Percentiles rank a stretch among this genome's conserved stretches.
phyloP scores from a whole-genome alignment of 768 basidiomycete genomes.

The Pisolithus orientalis region DNA sequence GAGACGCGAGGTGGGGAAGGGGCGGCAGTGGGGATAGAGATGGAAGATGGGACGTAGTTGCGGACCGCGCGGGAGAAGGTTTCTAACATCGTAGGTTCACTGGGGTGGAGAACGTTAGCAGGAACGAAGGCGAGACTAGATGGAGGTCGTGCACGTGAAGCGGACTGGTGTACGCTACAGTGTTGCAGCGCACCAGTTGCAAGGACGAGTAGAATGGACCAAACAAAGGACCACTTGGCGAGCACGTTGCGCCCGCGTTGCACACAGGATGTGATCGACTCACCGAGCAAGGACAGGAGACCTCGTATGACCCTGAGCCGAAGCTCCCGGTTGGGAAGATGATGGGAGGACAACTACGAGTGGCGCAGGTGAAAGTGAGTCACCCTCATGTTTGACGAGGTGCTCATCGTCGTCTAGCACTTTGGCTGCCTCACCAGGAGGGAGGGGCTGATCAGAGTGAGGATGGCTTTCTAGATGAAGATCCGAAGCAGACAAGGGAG shows the following conservation, averaged over 20 bases:
- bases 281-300: slow-evolving; percentile 28
- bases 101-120: slow-evolving; percentile 21
- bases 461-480: slow-evolving; percentile 6
- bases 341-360: neutral
- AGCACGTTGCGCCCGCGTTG: neutral
- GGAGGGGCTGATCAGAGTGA: slow-evolving; percentile 6
- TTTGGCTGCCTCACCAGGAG: slow-evolving; percentile 7
- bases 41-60: slow-evolving; percentile 47
- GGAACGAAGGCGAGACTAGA: neutral
- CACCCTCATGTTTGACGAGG: slow-evolving; percentile 24
- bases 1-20: slow-evolving; percentile 48
- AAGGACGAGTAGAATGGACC: neutral
- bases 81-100: slow-evolving; percentile 46
- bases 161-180: slow-evolving; percentile 10
- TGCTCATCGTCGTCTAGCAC: slow-evolving; percentile 16
- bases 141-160: neutral
- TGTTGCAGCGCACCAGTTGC: neutral
- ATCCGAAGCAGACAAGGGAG: slow-evolving; percentile 16
- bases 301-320: slow-evolving; percentile 20
- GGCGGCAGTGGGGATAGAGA: slow-evolving; percentile 40
- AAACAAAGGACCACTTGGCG: slow-evolving; percentile 2
- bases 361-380: slow-evolving; percentile 9
- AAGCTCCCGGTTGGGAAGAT: too few species aligned
- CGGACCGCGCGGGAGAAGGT: slow-evolving; percentile 48
- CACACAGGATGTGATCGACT: slow-evolving; percentile 4